phyloP scores from a whole-genome alignment of 140 eudicot species.

The Bidens hawaiensis region DNA sequence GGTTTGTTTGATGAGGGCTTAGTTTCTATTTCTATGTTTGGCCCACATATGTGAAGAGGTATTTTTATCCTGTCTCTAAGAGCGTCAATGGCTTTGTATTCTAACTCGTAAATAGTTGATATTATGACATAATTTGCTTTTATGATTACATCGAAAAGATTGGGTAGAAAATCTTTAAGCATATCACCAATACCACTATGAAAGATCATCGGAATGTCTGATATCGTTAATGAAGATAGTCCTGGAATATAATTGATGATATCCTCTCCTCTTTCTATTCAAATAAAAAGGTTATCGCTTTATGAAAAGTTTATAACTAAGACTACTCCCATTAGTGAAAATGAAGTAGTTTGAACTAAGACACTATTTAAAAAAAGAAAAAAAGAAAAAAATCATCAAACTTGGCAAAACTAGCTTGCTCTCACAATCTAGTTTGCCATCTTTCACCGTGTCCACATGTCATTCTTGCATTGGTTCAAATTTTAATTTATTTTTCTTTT shows the following conservation, averaged over 20 bases:
- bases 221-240: conserved; percentile 28
- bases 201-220: conserved; percentile 44
- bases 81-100: conserved; percentile 32
- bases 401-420: too few relatives aligned
- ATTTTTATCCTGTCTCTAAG: conserved; percentile 18
- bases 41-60: conserved; percentile 50
- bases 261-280: conserved; percentile 36
- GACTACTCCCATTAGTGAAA: too few relatives aligned
- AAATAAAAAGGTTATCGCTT: too few relatives aligned
- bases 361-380: too few relatives aligned
- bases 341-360: too few relatives aligned
- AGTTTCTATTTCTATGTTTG: conserved; percentile 31
- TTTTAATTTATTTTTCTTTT: too few relatives aligned
- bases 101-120: conserved; percentile 43
- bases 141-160: conserved; percentile 8
- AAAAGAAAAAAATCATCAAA: too few relatives aligned
- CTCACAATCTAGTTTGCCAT: too few relatives aligned
- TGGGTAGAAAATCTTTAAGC: background rate
- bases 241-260: conserved; percentile 54
- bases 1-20: background rate
- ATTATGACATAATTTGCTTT: conserved; percentile 35
- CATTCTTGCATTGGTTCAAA: too few relatives aligned
- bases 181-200: conserved; percentile 23
- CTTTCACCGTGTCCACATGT: too few relatives aligned
- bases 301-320: too few relatives aligned